Conservation (phyloP, 768 basidiomycete species). For the Xerocomus spinulosus region DNA sequence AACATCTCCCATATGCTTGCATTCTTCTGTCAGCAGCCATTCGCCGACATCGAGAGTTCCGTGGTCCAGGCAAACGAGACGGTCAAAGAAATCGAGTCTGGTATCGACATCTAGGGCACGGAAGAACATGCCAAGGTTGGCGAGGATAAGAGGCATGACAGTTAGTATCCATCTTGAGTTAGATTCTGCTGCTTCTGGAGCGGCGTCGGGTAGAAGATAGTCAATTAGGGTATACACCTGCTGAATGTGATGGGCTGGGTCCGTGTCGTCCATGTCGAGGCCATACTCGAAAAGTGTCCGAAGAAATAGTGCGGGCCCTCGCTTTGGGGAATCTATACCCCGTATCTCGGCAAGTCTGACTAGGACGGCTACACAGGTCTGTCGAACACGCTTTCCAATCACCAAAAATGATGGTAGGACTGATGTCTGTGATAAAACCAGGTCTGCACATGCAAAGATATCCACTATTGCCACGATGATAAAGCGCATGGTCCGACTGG, state of each 20-base stretch:
- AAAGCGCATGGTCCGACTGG: conserved; percentile 44
- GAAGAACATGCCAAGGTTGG: conserved; percentile 54
- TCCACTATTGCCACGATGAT: conserved; percentile 46
- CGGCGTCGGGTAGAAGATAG: conserved; percentile 44
- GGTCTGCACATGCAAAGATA: conserved; percentile 51
- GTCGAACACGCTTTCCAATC: conserved; percentile 39
- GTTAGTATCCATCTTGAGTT: conserved; percentile 45
- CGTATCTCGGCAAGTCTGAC: conserved; percentile 32
- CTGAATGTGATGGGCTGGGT: conserved; percentile 53
- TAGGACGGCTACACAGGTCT: conserved; percentile 50
- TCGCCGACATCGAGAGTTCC: conserved; percentile 33
- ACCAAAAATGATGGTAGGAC: conserved; percentile 17
- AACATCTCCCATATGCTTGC: conserved; percentile 44
- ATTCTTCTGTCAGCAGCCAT: conserved; percentile 65
- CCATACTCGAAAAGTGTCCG: conserved; percentile 52
- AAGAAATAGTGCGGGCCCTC: conserved; percentile 49
- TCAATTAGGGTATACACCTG: conserved; percentile 58
- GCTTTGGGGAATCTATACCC: conserved; percentile 32
- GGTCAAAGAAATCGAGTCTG: conserved; percentile 48
- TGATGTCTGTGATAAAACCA: conserved; percentile 39
- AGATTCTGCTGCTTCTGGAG: conserved; percentile 24
- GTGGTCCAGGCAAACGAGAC: conserved; percentile 53
- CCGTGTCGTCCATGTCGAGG: conserved; percentile 35
- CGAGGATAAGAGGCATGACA: conserved; percentile 54
- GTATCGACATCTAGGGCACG: conserved; percentile 52